A percentile compares a stretch with the other conserved stretches of the same genome.
Evolutionary conservation across 1,139 yeast genomes (phyloP).

Genomic region (Lodderomyces margitis): DNA sequence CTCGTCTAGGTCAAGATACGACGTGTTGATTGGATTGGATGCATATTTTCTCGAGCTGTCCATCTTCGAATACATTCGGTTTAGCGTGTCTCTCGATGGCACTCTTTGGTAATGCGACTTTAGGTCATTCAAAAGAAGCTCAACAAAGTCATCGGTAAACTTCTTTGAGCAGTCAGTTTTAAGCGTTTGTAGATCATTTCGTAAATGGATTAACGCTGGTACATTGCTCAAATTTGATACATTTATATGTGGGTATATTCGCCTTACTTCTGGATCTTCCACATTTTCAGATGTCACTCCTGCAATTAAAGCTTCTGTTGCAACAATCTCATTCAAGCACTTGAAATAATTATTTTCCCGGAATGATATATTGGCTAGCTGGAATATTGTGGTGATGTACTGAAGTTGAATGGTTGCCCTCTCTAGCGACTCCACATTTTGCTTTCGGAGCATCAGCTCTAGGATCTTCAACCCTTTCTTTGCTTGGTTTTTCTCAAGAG

Average conservation of each 20-base stretch:
- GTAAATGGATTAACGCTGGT: slow-evolving; percentile 58
- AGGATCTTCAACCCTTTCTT: slow-evolving; percentile 53
- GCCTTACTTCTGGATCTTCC: slow-evolving; percentile 21
- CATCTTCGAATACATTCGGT: slow-evolving; percentile 40
- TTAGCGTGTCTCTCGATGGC: slow-evolving; percentile 48
- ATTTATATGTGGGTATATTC: slow-evolving; percentile 44
- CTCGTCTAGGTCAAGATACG: slow-evolving; percentile 35
- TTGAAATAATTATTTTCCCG: slow-evolving; percentile 36
- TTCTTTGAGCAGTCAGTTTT: slow-evolving; percentile 64
- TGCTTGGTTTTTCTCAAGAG: slow-evolving; percentile 51
- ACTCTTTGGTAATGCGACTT: slow-evolving; percentile 53
- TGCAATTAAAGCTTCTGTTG: slow-evolving; percentile 53
- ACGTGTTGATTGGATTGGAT: slow-evolving; percentile 19
- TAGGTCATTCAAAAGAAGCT: slow-evolving; percentile 58
- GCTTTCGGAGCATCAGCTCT: slow-evolving; percentile 50
- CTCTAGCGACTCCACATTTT: slow-evolving; percentile 62
- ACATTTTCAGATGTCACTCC: slow-evolving; percentile 42
- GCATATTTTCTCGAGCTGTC: slow-evolving; percentile 24
- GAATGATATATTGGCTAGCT: slow-evolving; percentile 52
- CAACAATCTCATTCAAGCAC: slow-evolving; percentile 53
- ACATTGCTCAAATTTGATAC: slow-evolving; percentile 51
- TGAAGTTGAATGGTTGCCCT: slow-evolving; percentile 65
- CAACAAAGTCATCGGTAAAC: slow-evolving; percentile 56
- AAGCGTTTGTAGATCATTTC: slow-evolving; percentile 50
- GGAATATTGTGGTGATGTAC: slow-evolving; percentile 47